Evolutionary conservation across 116 monocot genomes (phyloP).

Genomic region (Dioscorea cayenensis): DNA sequence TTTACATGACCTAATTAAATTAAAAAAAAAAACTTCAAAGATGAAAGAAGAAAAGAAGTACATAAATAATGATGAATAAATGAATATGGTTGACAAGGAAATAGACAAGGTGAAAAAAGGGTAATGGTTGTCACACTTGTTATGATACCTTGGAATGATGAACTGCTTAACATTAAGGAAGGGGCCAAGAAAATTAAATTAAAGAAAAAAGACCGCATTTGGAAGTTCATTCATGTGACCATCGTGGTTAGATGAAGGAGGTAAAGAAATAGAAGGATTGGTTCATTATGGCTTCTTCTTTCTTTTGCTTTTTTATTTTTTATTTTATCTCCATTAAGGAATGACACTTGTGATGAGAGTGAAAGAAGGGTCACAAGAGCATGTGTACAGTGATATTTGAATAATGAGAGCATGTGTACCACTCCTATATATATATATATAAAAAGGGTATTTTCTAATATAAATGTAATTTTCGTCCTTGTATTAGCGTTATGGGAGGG

Average conservation of each 20-base stretch:
- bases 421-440: too few relatives aligned
- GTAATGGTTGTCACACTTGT: neutral
- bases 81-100: neutral
- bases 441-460: too few relatives aligned
- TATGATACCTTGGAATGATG: neutral
- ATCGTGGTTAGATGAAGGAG: neutral
- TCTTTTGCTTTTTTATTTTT: neutral
- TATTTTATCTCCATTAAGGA: neutral
- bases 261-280: neutral
- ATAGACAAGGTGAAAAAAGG: neutral
- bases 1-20: neutral
- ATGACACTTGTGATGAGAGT: neutral
- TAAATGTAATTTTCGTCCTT: too few relatives aligned
- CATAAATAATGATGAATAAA: too few relatives aligned
- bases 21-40: too few relatives aligned
- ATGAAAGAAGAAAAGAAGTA: too few relatives aligned
- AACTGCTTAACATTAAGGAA: too few relatives aligned
- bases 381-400: too few relatives aligned
- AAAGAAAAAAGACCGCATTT: neutral
- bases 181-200: neutral
- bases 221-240: neutral
- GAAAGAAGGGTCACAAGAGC: neutral
- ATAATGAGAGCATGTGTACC: too few relatives aligned
- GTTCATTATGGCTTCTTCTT: neutral
- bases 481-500: too few relatives aligned